A percentile compares a stretch with the other conserved stretches of the same genome.
Evolutionary conservation across 495 filamentous ascomycete species (phyloP).

Genomic region (Hypoxylon perforatum): DNA sequence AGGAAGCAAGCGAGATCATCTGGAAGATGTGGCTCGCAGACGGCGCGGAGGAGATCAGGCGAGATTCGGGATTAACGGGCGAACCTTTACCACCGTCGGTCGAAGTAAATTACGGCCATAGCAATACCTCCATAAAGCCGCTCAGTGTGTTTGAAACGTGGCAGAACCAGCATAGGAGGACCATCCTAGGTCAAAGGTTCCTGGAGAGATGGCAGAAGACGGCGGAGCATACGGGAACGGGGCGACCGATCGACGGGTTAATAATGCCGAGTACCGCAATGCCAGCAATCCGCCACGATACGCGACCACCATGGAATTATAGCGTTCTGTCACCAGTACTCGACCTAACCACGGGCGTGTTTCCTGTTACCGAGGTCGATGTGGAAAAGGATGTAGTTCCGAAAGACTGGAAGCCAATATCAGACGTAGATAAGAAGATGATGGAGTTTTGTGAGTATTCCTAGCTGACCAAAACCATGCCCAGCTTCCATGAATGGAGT

Average conservation of each 20-base stretch:
- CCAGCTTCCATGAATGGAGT: background rate
- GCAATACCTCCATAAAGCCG: slow-evolving; percentile 7
- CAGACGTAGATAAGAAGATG: slow-evolving; percentile 46
- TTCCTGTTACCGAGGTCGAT: slow-evolving; percentile 60
- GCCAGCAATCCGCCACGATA: slow-evolving; percentile 54
- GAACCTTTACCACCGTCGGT: slow-evolving; percentile 60
- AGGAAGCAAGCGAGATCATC: slow-evolving; percentile 14
- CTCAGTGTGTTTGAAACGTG: slow-evolving; percentile 15
- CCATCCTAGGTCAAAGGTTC: slow-evolving; percentile 10
- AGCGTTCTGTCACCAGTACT: slow-evolving; percentile 38
- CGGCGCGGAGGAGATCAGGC: slow-evolving; percentile 58
- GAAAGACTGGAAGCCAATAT: slow-evolving; percentile 44
- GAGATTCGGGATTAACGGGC: slow-evolving; percentile 63
- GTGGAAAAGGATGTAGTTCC: slow-evolving; percentile 47
- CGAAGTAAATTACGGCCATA: slow-evolving; percentile 41
- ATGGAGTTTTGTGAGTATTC: slow-evolving; percentile 48
- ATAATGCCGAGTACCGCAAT: slow-evolving; percentile 67
- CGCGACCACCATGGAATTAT: slow-evolving; percentile 33
- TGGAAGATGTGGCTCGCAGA: slow-evolving; percentile 56
- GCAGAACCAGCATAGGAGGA: slow-evolving; percentile 19
- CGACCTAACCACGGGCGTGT: slow-evolving; percentile 56
- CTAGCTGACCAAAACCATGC: background rate
- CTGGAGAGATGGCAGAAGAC: slow-evolving; percentile 18
- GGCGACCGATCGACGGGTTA: slow-evolving; percentile 58
- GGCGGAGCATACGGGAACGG: slow-evolving; percentile 16